phyloP scores from a whole-genome alignment of 306 rosid genomes.

The Chamaecrista fasciculata region DNA sequence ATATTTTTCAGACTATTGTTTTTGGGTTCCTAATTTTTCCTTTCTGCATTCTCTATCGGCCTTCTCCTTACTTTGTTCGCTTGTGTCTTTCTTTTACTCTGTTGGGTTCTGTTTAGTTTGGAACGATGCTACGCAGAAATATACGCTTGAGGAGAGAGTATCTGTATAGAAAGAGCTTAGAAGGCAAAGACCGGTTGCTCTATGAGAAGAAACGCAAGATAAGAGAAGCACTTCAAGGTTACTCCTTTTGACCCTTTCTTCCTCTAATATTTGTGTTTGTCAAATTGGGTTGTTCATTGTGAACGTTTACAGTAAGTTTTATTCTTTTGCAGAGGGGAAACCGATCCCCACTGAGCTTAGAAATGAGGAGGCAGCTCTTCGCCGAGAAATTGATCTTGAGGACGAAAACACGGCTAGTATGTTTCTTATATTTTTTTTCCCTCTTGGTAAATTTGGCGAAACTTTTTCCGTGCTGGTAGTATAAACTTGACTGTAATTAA shows the following conservation, averaged over 20 bases:
- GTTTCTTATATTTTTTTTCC: background rate
- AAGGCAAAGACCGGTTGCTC: constrained; percentile 66
- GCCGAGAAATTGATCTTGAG: constrained; percentile 78
- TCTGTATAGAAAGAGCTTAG: constrained; percentile 77
- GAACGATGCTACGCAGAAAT: constrained; percentile 65
- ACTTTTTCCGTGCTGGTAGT: background rate
- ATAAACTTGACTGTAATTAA: background rate
- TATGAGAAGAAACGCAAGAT: constrained; percentile 93
- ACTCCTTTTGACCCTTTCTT: background rate
- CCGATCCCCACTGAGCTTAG: constrained; percentile 91
- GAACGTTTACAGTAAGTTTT: background rate
- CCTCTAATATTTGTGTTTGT: background rate
- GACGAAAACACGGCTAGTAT: constrained; percentile 78
- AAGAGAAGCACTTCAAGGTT: constrained; percentile 75
- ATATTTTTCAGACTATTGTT: too few relatives aligned
- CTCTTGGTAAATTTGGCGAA: background rate
- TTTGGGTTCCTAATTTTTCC: too few relatives aligned
- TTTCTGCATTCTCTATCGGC: background rate
- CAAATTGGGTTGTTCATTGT: background rate
- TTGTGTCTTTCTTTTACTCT: background rate
- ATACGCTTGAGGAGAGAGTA: constrained; percentile 71
- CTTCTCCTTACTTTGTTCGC: background rate
- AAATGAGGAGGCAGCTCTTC: constrained; percentile 85
- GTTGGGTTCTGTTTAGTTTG: background rate
- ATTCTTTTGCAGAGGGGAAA: constrained; percentile 64